Conservation (phyloP, 1,284 basidiomycete species). For the Heimioporus retisporus region DNA sequence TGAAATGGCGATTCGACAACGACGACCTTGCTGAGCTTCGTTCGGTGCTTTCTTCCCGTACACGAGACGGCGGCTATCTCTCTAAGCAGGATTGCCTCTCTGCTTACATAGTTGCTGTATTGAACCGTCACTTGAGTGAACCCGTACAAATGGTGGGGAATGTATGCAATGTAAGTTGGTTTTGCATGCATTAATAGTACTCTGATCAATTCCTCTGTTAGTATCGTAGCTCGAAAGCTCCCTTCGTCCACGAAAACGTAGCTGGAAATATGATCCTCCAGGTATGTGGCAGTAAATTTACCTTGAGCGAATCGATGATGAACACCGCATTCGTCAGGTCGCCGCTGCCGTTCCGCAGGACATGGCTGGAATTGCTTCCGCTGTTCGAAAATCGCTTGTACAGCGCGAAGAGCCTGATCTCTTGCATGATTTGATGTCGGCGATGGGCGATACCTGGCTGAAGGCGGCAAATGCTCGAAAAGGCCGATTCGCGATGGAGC, state of each 20-base stretch:
- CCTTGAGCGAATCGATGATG: neutral
- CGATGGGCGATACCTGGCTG: constrained; percentile 41
- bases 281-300: constrained; percentile 31
- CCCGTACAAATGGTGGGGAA: constrained; percentile 34
- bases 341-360: constrained; percentile 22
- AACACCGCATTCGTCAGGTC: constrained; percentile 22
- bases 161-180: constrained; percentile 38
- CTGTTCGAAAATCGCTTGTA: constrained; percentile 39
- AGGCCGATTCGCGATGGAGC: constrained; percentile 30
- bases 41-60: constrained; percentile 17
- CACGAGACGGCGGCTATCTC: constrained; percentile 18
- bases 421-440: constrained; percentile 38
- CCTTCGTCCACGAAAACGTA: constrained; percentile 29
- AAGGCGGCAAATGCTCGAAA: constrained; percentile 34
- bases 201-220: neutral
- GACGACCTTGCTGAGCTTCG: constrained; percentile 28
- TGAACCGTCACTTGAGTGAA: constrained; percentile 29
- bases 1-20: constrained; percentile 32
- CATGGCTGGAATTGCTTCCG: constrained; percentile 30
- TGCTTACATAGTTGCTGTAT: constrained; percentile 39
- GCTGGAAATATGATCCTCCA: constrained; percentile 42
- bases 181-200: neutral
- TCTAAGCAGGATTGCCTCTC: constrained; percentile 45
- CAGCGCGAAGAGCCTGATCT: constrained; percentile 28
- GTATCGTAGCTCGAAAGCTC: constrained; percentile 36